These are phyloP conservation scores for Boletus sp. DNA, from an alignment of 1,284 basidiomycete species.

Conservation along the genomic window DNA sequence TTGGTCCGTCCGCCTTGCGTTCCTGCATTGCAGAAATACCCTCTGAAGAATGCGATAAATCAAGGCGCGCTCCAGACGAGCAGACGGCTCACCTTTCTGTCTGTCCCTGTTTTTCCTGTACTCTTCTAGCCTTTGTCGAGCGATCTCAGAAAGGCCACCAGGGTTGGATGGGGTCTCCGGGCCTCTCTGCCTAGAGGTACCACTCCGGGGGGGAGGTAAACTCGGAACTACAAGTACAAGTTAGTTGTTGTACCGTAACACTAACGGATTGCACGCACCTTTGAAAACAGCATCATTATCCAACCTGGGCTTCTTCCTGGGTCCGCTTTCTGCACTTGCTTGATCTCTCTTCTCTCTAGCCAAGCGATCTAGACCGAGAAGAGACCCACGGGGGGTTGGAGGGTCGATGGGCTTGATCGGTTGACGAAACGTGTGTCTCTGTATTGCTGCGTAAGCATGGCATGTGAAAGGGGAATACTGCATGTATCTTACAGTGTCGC, in stretches of 20 bases:
- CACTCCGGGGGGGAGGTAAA: constrained; percentile 56
- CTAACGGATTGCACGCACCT: constrained; percentile 44
- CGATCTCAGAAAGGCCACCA: constrained; percentile 78
- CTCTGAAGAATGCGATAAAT: constrained; percentile 13
- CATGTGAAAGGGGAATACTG: background rate
- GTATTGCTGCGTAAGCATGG: constrained; percentile 10
- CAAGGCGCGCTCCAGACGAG: background rate
- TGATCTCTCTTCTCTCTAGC: constrained; percentile 83
- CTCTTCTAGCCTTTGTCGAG: constrained; percentile 72
- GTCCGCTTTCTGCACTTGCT: constrained; percentile 42
- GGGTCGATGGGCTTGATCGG: constrained; percentile 71
- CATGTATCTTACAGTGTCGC: constrained; percentile 54
- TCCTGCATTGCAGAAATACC: constrained; percentile 27
- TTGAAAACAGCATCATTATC: constrained; percentile 78
- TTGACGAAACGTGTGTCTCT: constrained; percentile 72
- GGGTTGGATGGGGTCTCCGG: constrained; percentile 94
- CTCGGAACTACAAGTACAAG: constrained; percentile 57
- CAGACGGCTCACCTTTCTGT: constrained; percentile 47
- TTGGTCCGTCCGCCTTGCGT: constrained; percentile 21
- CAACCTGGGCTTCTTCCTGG: constrained; percentile 63
- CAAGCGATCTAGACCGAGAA: constrained; percentile 82
- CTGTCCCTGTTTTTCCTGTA: constrained; percentile 65
- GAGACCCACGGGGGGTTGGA: constrained; percentile 66
- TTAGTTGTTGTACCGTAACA: background rate
- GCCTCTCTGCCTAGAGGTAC: constrained; percentile 66